Base-by-base conservation (phyloP, 108 stramenopile genomes). In the Chaetoceros tenuissimus region DNA sequence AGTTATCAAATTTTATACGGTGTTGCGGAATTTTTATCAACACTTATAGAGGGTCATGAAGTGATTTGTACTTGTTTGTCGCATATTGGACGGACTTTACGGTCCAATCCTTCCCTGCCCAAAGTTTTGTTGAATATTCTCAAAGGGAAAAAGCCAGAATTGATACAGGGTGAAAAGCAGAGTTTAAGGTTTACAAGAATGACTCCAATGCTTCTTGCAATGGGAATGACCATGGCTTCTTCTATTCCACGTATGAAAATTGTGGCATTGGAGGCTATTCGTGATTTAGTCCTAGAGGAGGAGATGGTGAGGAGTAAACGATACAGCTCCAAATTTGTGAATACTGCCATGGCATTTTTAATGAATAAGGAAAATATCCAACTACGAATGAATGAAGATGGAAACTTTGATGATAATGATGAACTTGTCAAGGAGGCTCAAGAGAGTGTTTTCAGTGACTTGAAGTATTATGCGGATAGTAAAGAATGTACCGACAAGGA, bases 241-340 rank as follows among this genome's bases (percentile, higher is more conserved):
- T 56, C 74, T 10, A 64, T 75, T 3, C 74, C 74, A n/a, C 57
- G 74, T 2, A 72, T 68, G 53, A 24, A 70, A 31, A 24, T 22
- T 3, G 24, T 49, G 30, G 51, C 53, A 21, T 49, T 72, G 56
- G 63, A 55, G 29, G 61, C 57, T 46, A 24, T 75, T 0, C 27
- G 66, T 3, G 67, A 75, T 51, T 59, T 75, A 48, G 34, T 68
- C 3, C 7, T 75, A 48, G 74, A 75, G 31, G 74, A 72, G 49
- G 67, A 72, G 40, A 68, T 46, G 23, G 49, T 75, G 24, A 45
- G 66, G 7, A 55, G 28, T 16, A 54, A 31, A 25, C 3, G 53
- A n/a, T 28, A 55, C 29, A 44, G 53, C 3, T 47, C 61, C 17
- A 64, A 66, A 24, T 31, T 59, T 3, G 31, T 55, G 18, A 48